phyloP scores from a whole-genome alignment of 768 basidiomycete species.

The Rhizopogon vesiculosus region DNA sequence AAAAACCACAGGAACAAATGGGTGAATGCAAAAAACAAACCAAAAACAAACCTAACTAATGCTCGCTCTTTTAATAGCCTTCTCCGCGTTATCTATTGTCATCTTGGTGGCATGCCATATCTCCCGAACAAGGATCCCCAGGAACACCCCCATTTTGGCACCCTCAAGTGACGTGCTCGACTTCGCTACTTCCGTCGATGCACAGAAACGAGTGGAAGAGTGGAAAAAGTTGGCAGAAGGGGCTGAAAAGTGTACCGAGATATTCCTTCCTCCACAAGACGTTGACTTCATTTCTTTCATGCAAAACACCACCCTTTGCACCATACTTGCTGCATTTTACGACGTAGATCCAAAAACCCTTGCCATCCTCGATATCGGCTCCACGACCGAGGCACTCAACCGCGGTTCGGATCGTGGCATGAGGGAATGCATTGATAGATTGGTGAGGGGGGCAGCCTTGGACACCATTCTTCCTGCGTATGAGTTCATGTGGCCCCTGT shows the following conservation, averaged over 20 bases:
- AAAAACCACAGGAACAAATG: too few species aligned
- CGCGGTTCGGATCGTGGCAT: constrained; percentile 11
- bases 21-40: neutral
- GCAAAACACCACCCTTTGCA: constrained; percentile 39
- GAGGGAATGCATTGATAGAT: constrained; percentile 26
- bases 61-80: neutral
- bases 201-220: neutral
- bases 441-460: constrained; percentile 39
- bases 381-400: constrained; percentile 35
- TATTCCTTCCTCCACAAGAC: constrained; percentile 7
- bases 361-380: constrained; percentile 25
- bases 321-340: constrained; percentile 37
- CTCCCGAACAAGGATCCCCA: neutral
- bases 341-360: constrained; percentile 22
- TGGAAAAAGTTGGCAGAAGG: neutral
- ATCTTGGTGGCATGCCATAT: neutral
- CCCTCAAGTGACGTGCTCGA: too few species aligned
- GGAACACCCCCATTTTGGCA: too few species aligned
- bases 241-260: neutral
- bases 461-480: constrained; percentile 54
- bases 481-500: constrained; percentile 60
- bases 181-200: neutral
- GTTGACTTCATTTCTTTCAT: constrained; percentile 35
- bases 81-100: neutral
- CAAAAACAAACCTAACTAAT: neutral